phyloP scores from a whole-genome alignment of 352 stramenopile genomes.

The Peronospora tabacina region DNA sequence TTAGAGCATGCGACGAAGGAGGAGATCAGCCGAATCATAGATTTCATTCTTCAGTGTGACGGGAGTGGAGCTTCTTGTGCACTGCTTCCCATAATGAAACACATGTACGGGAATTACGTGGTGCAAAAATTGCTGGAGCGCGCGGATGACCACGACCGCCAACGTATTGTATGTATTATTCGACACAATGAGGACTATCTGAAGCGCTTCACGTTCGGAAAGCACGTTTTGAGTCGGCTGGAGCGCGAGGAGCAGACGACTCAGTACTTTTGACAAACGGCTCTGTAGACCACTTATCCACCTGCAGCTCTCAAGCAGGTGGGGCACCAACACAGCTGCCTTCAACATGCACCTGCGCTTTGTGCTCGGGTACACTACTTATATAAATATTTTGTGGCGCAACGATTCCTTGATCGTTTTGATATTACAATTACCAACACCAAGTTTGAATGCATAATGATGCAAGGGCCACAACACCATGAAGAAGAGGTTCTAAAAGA shows the following conservation, averaged over 20 bases:
- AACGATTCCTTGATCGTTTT: constrained; percentile 13
- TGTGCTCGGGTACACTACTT: constrained; percentile 25
- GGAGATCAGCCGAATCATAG: constrained; percentile 75
- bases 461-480: constrained; percentile 27
- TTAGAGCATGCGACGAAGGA: constrained; percentile 81
- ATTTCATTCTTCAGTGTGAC: constrained; percentile 71
- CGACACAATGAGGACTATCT: constrained; percentile 86
- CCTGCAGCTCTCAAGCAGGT: constrained; percentile 13
- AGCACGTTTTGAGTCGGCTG: constrained; percentile 83
- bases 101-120: constrained; percentile 96
- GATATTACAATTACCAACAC: constrained; percentile 20
- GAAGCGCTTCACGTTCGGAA: constrained; percentile 89
- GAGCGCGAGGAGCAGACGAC: constrained; percentile 29
- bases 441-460: constrained; percentile 32
- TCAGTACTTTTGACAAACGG: constrained; percentile 27
- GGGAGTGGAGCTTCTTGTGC: constrained; percentile 60
- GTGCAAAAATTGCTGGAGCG: constrained; percentile 94
- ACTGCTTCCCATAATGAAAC: constrained; percentile 92
- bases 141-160: constrained; percentile 73
- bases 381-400: constrained; percentile 42
- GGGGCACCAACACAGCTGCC: constrained; percentile 18
- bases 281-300: constrained; percentile 6
- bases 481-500: too few species aligned
- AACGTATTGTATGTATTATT: constrained; percentile 88
- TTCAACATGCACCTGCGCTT: constrained; percentile 25